Percentiles rank a stretch among this genome's conserved stretches.
Evolutionary conservation across 345 rosid genomes (phyloP).

Genomic region (Eutrema japonicum): DNA sequence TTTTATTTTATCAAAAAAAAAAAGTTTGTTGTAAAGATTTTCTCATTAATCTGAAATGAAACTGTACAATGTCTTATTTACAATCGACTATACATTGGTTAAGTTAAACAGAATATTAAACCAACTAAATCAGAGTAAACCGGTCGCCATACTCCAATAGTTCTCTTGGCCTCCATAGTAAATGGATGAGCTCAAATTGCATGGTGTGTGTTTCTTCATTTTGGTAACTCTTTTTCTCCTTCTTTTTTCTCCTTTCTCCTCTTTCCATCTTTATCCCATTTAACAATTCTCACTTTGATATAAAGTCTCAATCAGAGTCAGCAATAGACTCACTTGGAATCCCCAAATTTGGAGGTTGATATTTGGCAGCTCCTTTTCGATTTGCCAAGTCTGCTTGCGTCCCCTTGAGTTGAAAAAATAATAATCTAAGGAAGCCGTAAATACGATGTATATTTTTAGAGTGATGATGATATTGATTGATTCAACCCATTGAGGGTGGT

Average conservation of each 20-base stretch:
- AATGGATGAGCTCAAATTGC: conserved; percentile 81
- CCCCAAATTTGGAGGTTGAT: conserved; percentile 49
- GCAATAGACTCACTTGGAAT: conserved; percentile 35
- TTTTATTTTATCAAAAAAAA: too few relatives aligned
- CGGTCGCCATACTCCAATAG: too few relatives aligned
- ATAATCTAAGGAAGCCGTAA: neutral
- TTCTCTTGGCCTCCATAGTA: conserved; percentile 93
- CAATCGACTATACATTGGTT: too few relatives aligned
- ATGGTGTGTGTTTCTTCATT: conserved; percentile 68
- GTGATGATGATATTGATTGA: neutral
- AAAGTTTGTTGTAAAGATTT: too few relatives aligned
- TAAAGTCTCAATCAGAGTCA: neutral
- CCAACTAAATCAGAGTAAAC: too few relatives aligned
- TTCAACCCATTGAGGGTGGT: conserved; percentile 38
- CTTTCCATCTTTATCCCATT: conserved; percentile 31
- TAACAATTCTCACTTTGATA: conserved; percentile 1
- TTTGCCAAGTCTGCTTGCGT: conserved; percentile 45
- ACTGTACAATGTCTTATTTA: too few relatives aligned
- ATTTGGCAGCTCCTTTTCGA: conserved; percentile 47
- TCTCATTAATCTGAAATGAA: too few relatives aligned
- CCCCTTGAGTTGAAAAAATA: conserved; percentile 36
- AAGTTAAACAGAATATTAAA: too few relatives aligned
- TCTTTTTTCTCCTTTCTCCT: conserved; percentile 47
- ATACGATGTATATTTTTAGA: too few relatives aligned
- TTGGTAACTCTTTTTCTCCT: conserved; percentile 48